These are phyloP conservation scores for Logfia minima DNA, from an alignment of 129 eudicot species.

Conservation along the genomic window DNA sequence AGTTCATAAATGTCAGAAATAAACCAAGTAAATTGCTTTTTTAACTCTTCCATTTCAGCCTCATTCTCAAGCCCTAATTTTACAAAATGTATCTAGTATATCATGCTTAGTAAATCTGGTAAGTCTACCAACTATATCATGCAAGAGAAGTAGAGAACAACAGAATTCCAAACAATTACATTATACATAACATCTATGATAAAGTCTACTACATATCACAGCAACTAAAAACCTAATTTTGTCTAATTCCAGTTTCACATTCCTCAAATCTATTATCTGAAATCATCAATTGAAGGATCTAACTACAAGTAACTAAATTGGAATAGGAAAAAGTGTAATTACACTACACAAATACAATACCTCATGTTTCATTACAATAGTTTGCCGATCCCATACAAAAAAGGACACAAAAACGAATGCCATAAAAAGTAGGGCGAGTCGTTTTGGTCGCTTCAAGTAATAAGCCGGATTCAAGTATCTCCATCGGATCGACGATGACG, in stretches of 20 bases:
- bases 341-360: conserved; percentile 29
- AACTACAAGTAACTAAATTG: background rate
- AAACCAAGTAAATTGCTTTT: conserved; percentile 6
- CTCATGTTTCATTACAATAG: conserved; percentile 82
- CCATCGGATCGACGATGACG: conserved; percentile 53
- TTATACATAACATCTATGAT: background rate
- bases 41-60: conserved; percentile 18
- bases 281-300: conserved; percentile 19
- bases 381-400: conserved; percentile 92
- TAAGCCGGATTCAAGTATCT: conserved; percentile 87
- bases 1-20: conserved; percentile 1
- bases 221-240: conserved; percentile 3
- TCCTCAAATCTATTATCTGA: conserved; percentile 17
- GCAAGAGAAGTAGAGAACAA: background rate
- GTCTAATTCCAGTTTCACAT: conserved; percentile 10
- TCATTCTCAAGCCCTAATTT: conserved; percentile 24
- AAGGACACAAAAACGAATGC: conserved; percentile 55
- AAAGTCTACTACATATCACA: conserved; percentile 1
- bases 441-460: conserved; percentile 88
- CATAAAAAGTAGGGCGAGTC: conserved; percentile 75
- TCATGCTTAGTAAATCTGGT: background rate
- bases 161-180: conserved; percentile 2
- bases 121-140: conserved; percentile 8
- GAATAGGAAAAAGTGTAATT: background rate
- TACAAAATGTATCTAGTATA: background rate